A percentile compares a stretch with the other conserved stretches of the same genome.
These are phyloP conservation scores for Hypoxylon fuscum DNA, from an alignment of 495 filamentous ascomycete genomes.

Conservation along the genomic window DNA sequence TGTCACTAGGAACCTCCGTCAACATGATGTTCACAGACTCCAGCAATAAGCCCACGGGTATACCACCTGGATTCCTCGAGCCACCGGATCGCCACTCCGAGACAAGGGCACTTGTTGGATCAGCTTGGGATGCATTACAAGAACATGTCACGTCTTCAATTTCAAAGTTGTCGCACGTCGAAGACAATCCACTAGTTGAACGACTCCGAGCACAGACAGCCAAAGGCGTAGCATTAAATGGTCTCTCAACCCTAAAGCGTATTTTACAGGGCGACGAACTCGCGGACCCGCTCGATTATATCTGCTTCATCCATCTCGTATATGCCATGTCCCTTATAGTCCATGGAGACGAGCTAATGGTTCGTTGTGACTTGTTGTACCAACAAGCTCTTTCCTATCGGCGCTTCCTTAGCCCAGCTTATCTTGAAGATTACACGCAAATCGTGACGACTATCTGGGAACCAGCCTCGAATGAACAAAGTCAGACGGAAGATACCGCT, in stretches of 20 bases:
- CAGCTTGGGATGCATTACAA: conserved; percentile 53
- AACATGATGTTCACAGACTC: conserved; percentile 47
- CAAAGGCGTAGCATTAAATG: conserved; percentile 46
- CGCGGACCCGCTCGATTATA: conserved; percentile 46
- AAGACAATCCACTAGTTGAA: conserved; percentile 49
- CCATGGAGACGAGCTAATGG: conserved; percentile 44
- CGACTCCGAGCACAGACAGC: conserved; percentile 50
- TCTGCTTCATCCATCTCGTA: conserved; percentile 57
- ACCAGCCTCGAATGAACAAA: conserved; percentile 16
- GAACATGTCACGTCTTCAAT: conserved; percentile 52
- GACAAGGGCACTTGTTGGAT: conserved; percentile 49
- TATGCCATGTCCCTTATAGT: conserved; percentile 56
- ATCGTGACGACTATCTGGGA: conserved; percentile 53
- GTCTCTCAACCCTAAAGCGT: conserved; percentile 47
- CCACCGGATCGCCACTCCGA: conserved; percentile 40
- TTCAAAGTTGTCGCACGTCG: conserved; percentile 47
- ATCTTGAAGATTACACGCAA: conserved; percentile 44
- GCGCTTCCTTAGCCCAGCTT: conserved; percentile 39
- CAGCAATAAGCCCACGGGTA: conserved; percentile 19
- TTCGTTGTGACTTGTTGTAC: conserved; percentile 45
- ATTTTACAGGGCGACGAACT: conserved; percentile 45
- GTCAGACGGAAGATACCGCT: neutral
- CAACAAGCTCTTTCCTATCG: conserved; percentile 52
- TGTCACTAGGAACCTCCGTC: conserved; percentile 42
- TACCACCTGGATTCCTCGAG: conserved; percentile 31